Conservation (phyloP, 257 asterid species). For the Ilex aquifolium region DNA sequence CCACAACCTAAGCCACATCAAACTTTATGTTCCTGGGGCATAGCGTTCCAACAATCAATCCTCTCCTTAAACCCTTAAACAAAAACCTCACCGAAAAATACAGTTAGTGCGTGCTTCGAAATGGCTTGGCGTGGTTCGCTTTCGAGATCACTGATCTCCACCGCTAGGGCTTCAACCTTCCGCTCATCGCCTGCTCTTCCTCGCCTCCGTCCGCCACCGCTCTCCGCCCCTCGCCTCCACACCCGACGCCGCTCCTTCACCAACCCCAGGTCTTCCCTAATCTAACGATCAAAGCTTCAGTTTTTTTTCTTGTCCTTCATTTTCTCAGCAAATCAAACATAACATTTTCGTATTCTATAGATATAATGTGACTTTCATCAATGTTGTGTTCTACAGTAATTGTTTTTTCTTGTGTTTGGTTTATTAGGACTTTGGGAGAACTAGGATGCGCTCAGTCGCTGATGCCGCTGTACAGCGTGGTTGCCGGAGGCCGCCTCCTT, state of each 20-base stretch:
- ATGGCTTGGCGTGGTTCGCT: slow-evolving; percentile 96
- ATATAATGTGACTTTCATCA: too few relatives aligned
- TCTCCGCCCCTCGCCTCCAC: slow-evolving; percentile 65
- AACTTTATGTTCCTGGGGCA: too few relatives aligned
- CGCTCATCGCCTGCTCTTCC: slow-evolving; percentile 58
- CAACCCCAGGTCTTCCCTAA: slow-evolving; percentile 55
- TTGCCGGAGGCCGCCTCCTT: slow-evolving; percentile 59
- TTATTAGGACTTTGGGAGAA: slow-evolving; percentile 60
- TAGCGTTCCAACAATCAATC: too few relatives aligned
- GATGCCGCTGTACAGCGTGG: slow-evolving; percentile 45
- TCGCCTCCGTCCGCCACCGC: slow-evolving; percentile 52
- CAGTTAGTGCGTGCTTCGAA: neutral
- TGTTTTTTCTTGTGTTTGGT: neutral
- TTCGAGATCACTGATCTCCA: slow-evolving; percentile 61
- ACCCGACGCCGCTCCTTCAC: slow-evolving; percentile 35
- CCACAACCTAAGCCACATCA: too few relatives aligned
- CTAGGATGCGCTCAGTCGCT: slow-evolving; percentile 68
- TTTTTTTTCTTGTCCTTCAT: too few relatives aligned
- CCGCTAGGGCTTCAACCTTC: slow-evolving; percentile 61
- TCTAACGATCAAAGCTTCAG: neutral
- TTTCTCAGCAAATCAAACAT: too few relatives aligned
- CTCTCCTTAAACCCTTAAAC: too few relatives aligned
- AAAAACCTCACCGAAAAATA: too few relatives aligned
- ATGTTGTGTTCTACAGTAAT: too few relatives aligned
- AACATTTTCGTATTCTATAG: too few relatives aligned